Percentiles rank a stretch among this genome's conserved stretches.
These are phyloP conservation scores for Geranium brycei DNA, from an alignment of 345 rosid species.

Conservation along the genomic window DNA sequence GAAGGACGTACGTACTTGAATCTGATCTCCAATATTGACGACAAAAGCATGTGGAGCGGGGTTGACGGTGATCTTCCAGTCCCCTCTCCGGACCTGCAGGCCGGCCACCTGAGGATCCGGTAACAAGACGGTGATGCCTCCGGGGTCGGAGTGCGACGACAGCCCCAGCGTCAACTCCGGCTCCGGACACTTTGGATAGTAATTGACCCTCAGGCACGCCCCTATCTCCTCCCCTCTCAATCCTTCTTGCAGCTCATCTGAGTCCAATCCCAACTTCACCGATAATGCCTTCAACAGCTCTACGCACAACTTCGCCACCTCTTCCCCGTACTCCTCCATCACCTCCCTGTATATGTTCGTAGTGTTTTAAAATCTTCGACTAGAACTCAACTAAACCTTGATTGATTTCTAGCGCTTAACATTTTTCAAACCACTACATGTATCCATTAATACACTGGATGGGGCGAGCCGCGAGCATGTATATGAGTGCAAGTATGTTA, in stretches of 20 bases:
- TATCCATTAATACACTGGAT: no score
- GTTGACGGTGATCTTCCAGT: conserved; percentile 72
- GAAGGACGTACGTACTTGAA: conserved; percentile 51
- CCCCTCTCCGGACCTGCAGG: conserved; percentile 60
- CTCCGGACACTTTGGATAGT: conserved; percentile 87
- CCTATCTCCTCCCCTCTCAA: conserved; percentile 67
- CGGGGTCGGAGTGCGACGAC: conserved; percentile 89
- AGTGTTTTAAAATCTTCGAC: no score
- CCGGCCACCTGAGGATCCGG: conserved; percentile 67
- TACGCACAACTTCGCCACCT: conserved; percentile 42
- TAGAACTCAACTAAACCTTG: no score
- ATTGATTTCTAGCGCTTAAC: no score
- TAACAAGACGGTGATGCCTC: conserved; percentile 71
- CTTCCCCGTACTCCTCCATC: conserved; percentile 59
- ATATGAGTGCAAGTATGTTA: no score
- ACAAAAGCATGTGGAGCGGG: conserved; percentile 74
- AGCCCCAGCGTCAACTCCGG: conserved; percentile 78
- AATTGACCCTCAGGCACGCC: conserved; percentile 71
- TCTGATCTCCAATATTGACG: conserved; percentile 86
- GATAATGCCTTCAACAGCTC: conserved; percentile 67
- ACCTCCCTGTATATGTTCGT: conserved; percentile 33
- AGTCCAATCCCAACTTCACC: conserved; percentile 42
- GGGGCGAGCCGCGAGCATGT: no score
- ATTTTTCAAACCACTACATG: no score
- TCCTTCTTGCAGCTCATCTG: conserved; percentile 43